Evolutionary conservation across 108 stramenopile species (phyloP).

Genomic region (Discostella stelligeroides): DNA sequence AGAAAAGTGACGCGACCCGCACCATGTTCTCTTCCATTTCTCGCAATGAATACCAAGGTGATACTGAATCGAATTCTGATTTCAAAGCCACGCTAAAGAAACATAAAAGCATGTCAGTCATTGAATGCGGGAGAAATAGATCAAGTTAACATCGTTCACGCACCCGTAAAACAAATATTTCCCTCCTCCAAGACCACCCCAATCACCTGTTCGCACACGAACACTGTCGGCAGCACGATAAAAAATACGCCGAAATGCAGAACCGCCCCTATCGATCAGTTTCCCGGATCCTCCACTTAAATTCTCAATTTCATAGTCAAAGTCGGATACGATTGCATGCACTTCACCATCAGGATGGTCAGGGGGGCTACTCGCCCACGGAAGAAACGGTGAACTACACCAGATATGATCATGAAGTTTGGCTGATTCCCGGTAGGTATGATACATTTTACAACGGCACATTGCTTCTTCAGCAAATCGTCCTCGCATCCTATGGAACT

Average conservation of each 20-base stretch:
- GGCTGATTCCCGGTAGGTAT: constrained; percentile 74
- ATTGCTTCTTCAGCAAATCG: constrained; percentile 88
- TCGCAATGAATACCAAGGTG: constrained; percentile 71
- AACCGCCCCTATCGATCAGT: constrained; percentile 45
- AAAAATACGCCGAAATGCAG: constrained; percentile 81
- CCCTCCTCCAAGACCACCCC: constrained; percentile 60
- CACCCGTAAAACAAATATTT: constrained; percentile 76
- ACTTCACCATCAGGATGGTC: constrained; percentile 74
- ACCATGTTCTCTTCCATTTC: constrained; percentile 85
- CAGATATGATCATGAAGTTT: constrained; percentile 76
- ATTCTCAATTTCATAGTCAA: constrained; percentile 59
- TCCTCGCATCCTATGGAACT: constrained; percentile 74
- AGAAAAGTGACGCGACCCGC: background rate
- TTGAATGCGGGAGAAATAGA: background rate
- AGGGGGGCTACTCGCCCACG: constrained; percentile 73
- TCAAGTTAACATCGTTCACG: background rate
- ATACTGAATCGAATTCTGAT: constrained; percentile 65
- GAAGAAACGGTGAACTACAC: constrained; percentile 84
- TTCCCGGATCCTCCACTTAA: constrained; percentile 48
- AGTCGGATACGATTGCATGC: constrained; percentile 41
- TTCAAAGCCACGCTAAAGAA: constrained; percentile 53
- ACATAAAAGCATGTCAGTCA: background rate
- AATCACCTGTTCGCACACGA: constrained; percentile 64
- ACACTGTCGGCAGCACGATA: constrained; percentile 84
- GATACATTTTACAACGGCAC: constrained; percentile 80